Conservation (phyloP, 2,329 filamentous ascomycete species). For the Rosellinia necatrix region DNA sequence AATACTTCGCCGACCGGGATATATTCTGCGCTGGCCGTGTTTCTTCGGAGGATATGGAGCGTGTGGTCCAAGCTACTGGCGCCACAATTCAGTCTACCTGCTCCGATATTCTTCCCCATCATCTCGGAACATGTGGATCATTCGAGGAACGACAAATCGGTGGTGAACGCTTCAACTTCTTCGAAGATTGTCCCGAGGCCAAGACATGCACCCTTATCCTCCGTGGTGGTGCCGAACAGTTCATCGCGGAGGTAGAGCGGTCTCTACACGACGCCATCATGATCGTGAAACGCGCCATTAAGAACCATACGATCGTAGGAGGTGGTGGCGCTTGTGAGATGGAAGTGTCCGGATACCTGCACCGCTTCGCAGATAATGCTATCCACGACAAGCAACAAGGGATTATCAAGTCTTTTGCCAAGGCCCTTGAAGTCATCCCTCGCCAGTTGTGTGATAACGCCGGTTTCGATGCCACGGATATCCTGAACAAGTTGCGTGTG, state of each 20-base stretch:
- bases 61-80: conserved; percentile 92
- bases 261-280: conserved; percentile 99
- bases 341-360: conserved; percentile 93
- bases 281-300: conserved; percentile 98
- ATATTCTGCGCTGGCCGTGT: conserved; percentile 98
- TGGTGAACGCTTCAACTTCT: conserved; percentile 97
- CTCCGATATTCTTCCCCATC: conserved; percentile 87
- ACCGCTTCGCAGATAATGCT: conserved; percentile 90
- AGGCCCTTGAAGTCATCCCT: conserved; percentile 94
- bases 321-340: conserved; percentile 95
- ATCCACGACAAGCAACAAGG: conserved; percentile 94
- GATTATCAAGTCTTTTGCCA: conserved; percentile 97
- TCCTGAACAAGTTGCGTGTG: conserved; percentile 92
- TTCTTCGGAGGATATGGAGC: conserved; percentile 88
- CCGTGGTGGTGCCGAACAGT: conserved; percentile 95
- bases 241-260: conserved; percentile 97
- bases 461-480: conserved; percentile 97
- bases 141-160: conserved; percentile 98
- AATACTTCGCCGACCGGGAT: conserved; percentile 97
- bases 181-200: conserved; percentile 91
- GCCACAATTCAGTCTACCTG: conserved; percentile 93
- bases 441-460: conserved; percentile 98
- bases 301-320: conserved; percentile 91
- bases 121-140: conserved; percentile 85
- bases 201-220: conserved; percentile 97